These are phyloP conservation scores for Haematococcus sp. DNA, from an alignment of 139 green algal species.

Conservation along the genomic window DNA sequence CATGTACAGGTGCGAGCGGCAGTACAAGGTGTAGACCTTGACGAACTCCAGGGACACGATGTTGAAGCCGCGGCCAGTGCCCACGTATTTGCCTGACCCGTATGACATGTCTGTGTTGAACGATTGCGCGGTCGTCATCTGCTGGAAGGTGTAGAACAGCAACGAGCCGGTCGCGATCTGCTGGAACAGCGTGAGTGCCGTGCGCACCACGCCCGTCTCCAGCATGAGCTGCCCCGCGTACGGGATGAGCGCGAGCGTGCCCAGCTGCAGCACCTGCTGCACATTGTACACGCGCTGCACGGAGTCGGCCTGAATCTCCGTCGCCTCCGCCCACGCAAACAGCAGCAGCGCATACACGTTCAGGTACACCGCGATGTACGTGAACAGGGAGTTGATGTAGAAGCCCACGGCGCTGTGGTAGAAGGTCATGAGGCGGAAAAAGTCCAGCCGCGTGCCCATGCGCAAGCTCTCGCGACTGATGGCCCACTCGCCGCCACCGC, in stretches of 20 bases:
- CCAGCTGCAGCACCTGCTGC: slow-evolving; percentile 48
- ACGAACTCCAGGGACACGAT: slow-evolving; percentile 47
- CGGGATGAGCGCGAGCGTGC: slow-evolving; percentile 45
- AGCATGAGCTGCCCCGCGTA: slow-evolving; percentile 50
- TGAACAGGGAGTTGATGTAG: slow-evolving; percentile 47
- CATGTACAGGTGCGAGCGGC: slow-evolving; percentile 41
- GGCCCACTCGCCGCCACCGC: slow-evolving; percentile 82
- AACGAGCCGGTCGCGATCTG: slow-evolving; percentile 35
- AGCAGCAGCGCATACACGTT: slow-evolving; percentile 50
- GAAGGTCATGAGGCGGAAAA: slow-evolving; percentile 16
- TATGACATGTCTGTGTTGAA: slow-evolving; percentile 17
- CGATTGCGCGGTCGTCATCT: slow-evolving; percentile 21
- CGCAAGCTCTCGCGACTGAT: slow-evolving; percentile 73
- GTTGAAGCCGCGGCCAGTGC: slow-evolving; percentile 48
- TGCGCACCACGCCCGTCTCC: slow-evolving; percentile 37
- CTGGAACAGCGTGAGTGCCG: slow-evolving; percentile 25
- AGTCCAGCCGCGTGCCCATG: slow-evolving; percentile 51
- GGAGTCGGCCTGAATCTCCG: slow-evolving; percentile 14
- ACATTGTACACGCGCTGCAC: slow-evolving; percentile 44
- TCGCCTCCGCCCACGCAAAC: slow-evolving; percentile 33
- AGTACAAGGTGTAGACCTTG: slow-evolving; percentile 41
- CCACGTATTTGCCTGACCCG: slow-evolving; percentile 38
- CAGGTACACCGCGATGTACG: slow-evolving; percentile 30
- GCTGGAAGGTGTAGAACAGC: slow-evolving; percentile 58
- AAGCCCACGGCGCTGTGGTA: slow-evolving; percentile 26